Evolutionary conservation across 2,329 filamentous ascomycete genomes (phyloP).

Genomic region (Arthroderma sp.): DNA sequence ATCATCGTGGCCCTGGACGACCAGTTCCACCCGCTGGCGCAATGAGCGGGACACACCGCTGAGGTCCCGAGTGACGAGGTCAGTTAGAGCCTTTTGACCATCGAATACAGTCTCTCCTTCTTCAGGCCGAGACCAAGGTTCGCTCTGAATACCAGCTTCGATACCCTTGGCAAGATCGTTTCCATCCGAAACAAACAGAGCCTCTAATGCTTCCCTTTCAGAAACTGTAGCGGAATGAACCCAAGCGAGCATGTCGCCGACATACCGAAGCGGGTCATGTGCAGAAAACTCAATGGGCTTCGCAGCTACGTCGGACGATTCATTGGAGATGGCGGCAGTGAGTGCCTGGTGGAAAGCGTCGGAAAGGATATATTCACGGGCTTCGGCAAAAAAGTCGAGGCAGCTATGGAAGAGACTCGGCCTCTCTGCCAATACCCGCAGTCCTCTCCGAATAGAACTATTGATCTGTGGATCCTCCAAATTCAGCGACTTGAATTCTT

Average conservation of each 20-base stretch:
- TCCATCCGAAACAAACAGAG: slow-evolving; percentile 79
- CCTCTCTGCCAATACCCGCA: slow-evolving; percentile 77
- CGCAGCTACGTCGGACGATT: slow-evolving; percentile 46
- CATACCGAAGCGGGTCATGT: slow-evolving; percentile 80
- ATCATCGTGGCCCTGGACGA: slow-evolving; percentile 85
- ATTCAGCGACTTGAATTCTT: slow-evolving; percentile 82
- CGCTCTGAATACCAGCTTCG: slow-evolving; percentile 63
- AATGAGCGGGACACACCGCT: slow-evolving; percentile 69
- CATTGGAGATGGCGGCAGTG: slow-evolving; percentile 53
- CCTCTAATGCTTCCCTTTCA: slow-evolving; percentile 81
- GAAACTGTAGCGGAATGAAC: slow-evolving; percentile 87
- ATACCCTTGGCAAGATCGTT: slow-evolving; percentile 77
- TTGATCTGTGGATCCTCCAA: slow-evolving; percentile 90
- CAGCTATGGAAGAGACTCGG: slow-evolving; percentile 88
- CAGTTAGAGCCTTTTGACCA: slow-evolving; percentile 64
- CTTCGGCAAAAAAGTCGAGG: slow-evolving; percentile 83
- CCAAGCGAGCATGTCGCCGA: slow-evolving; percentile 97
- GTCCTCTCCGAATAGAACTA: slow-evolving; percentile 64
- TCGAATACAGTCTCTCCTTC: slow-evolving; percentile 55
- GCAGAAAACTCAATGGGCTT: slow-evolving; percentile 93
- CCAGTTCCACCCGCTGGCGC: slow-evolving; percentile 80
- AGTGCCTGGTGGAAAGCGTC: slow-evolving; percentile 82
- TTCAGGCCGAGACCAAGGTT: slow-evolving; percentile 63
- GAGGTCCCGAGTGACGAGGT: slow-evolving; percentile 76
- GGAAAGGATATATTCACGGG: slow-evolving; percentile 71